A percentile compares a stretch with the other conserved stretches of the same genome.
phyloP scores from a whole-genome alignment of 116 monocot species.

The Trichopus zeylanicus region DNA sequence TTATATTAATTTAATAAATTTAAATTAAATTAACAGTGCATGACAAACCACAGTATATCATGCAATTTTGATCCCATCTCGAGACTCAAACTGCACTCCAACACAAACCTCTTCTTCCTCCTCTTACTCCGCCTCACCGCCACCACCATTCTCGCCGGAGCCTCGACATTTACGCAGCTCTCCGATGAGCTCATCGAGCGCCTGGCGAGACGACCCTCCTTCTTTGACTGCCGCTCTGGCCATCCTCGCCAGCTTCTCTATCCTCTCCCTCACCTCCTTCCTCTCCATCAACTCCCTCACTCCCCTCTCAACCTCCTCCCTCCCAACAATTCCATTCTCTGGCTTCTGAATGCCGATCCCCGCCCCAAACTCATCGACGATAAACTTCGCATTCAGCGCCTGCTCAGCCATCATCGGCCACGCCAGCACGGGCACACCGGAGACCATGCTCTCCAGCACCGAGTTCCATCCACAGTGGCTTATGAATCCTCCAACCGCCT shows the following conservation, averaged over 20 bases:
- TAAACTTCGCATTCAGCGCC: conserved; percentile 20
- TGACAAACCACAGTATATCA: too few species aligned
- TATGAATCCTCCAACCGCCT: conserved; percentile 55
- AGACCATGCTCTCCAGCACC: conserved; percentile 34
- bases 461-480: conserved; percentile 94
- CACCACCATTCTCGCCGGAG: not conserved
- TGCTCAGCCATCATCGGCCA: conserved; percentile 61
- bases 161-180: conserved; percentile 1
- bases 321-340: conserved; percentile 10
- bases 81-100: too few species aligned
- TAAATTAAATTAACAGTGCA: too few species aligned
- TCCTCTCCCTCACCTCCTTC: not conserved
- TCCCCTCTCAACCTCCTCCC: conserved; percentile 6
- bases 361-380: conserved; percentile 23
- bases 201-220: not conserved
- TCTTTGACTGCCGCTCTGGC: not conserved
- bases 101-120: too few species aligned
- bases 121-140: not conserved
- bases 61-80: too few species aligned
- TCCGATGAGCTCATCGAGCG: not conserved
- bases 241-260: not conserved
- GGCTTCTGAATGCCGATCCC: conserved; percentile 13
- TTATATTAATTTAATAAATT: too few species aligned
- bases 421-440: conserved; percentile 44
- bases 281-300: conserved; percentile 9